A percentile compares a stretch with the other conserved stretches of the same genome.
Conservation (phyloP, 805 yeast species). For the Torulaspora maleeae region DNA sequence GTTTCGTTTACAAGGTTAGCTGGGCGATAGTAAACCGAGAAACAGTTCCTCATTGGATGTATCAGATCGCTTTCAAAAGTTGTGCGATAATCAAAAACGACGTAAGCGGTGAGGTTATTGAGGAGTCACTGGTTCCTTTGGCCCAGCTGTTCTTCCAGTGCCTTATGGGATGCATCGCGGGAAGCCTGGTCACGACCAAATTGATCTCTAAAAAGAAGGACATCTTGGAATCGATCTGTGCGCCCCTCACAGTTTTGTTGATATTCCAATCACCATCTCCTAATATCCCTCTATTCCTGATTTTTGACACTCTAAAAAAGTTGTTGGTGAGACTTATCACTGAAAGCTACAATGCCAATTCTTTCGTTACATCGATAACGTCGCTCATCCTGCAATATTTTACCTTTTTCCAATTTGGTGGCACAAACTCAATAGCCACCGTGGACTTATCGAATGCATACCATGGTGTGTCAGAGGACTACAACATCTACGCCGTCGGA, state of each 20-base stretch:
- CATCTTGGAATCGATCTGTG: conserved; percentile 15
- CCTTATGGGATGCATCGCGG: conserved; percentile 31
- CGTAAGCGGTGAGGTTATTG: conserved; percentile 25
- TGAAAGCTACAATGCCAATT: conserved; percentile 9
- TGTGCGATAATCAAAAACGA: conserved; percentile 6
- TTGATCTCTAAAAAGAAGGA: conserved; percentile 8
- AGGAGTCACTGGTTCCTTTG: conserved; percentile 33
- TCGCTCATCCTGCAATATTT: conserved; percentile 61
- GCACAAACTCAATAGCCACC: conserved; percentile 87
- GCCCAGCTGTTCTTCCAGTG: conserved; percentile 37
- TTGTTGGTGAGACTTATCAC: conserved; percentile 10
- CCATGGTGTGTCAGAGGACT: conserved; percentile 68
- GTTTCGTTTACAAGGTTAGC: conserved; percentile 51
- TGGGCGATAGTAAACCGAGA: conserved; percentile 55
- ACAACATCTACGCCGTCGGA: conserved; percentile 69
- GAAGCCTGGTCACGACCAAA: conserved; percentile 30
- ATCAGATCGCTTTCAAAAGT: conserved; percentile 19
- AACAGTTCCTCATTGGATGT: conserved; percentile 41
- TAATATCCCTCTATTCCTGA: conserved; percentile 46
- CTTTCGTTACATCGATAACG: conserved; percentile 12
- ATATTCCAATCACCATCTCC: conserved; percentile 48
- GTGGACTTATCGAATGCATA: conserved; percentile 89
- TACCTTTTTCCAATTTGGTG: conserved; percentile 81
- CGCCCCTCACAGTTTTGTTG: conserved; percentile 38
- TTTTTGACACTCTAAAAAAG: conserved; percentile 32